These are phyloP conservation scores for Cicer arietinum DNA, from an alignment of 306 rosid genomes.

Conservation along the genomic window DNA sequence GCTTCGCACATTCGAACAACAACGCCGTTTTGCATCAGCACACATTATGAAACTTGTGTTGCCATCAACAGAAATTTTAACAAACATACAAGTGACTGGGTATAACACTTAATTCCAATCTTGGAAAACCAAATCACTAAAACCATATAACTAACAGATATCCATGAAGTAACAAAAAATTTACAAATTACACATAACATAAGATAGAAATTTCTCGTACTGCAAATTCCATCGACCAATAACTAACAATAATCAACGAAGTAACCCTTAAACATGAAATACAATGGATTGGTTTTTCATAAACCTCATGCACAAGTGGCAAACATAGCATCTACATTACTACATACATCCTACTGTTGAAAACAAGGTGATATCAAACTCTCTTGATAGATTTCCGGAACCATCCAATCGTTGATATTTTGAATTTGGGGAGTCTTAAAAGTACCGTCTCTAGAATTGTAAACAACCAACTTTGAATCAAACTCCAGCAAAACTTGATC, in stretches of 20 bases:
- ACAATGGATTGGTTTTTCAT: neutral
- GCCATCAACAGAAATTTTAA: neutral
- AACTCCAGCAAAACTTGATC: constrained; percentile 35
- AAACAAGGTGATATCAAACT: constrained; percentile 50
- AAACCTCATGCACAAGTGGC: neutral
- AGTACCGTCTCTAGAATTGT: constrained; percentile 25
- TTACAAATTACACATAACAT: too few species aligned
- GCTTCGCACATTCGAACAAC: neutral
- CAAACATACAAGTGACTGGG: neutral
- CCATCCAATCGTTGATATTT: neutral
- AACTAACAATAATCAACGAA: too few species aligned
- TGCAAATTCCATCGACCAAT: too few species aligned
- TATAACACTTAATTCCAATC: constrained; percentile 6
- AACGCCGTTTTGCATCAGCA: neutral
- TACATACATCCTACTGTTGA: neutral
- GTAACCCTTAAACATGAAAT: too few species aligned
- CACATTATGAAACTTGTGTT: neutral
- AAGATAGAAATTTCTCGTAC: too few species aligned
- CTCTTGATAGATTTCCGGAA: constrained; percentile 30
- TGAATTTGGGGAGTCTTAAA: constrained; percentile 1
- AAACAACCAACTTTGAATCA: neutral
- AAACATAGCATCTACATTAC: neutral
- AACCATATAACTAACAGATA: neutral
- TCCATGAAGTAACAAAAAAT: too few species aligned
- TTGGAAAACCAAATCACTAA: neutral